Evolutionary conservation across 2,329 filamentous ascomycete species (phyloP), one percentile per base, ranked within the genome.

Genomic region (Coleophoma cylindrospora): DNA sequence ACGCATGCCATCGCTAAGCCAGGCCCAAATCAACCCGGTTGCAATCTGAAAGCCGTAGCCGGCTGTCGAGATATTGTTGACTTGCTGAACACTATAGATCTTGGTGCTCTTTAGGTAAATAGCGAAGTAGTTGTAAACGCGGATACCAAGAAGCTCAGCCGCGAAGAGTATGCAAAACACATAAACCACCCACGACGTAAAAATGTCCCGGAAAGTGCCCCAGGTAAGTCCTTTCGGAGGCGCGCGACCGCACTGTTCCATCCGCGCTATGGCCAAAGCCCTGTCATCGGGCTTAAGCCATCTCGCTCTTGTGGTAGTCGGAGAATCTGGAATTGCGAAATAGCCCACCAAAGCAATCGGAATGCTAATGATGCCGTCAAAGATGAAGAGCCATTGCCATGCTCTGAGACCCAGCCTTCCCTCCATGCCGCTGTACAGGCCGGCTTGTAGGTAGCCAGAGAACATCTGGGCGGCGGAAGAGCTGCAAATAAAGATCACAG

Each of bases 321-420:
- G 76, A 2, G 76, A 65, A 57, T 79, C 75, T 0, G 75, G 75
- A 4, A 77, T 60, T 7, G 66, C 61, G 57, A 76, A 70, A 53
- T 74, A 77, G 0, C 77, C 77, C 1, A 68, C 66, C 0, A 79
- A 50, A 0, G 76, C 75, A 2, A 81, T 67, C 0, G 77, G 77
- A 0, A 80, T 62, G 2, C 73, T 75, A 33, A 81, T 80, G 4
- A 77, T 63, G 0, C 76, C 77, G 54, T 80, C 75, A 41, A 80
- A 66, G 38, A 80, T 70, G 56, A 79, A 78, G 0, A 78, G 37
- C 72, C 72, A 81, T 58, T 79, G 75, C 78, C 77, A 80, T 0
- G 76, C 77, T 10, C 64, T 65, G 51, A 71, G 74, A 3, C 76
- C 76, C 19, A 68, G 63, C 13, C 55, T 63, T 0, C 73, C 75